Base-by-base conservation (phyloP, 2,329 filamentous ascomycete species). In the Monilinia vaccinii-corymbosi region DNA sequence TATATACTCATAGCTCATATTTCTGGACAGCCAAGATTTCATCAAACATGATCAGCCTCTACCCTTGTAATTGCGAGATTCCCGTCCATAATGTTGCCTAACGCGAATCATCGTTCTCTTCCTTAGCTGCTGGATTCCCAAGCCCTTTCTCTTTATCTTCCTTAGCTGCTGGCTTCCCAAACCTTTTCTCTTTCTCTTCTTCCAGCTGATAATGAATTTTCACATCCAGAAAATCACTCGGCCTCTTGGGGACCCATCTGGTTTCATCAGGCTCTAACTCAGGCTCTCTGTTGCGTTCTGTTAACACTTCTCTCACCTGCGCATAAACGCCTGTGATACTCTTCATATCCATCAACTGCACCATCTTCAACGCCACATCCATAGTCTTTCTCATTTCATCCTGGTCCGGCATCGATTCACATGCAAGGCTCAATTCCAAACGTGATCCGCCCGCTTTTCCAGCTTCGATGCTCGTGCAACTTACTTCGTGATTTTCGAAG, bases 371-470 rank as follows among this genome's bases (percentile, higher is more conserved):
- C 2, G 65, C 62, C 2, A 53, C 47, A 6, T 58, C 14, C n/a
- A 69, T 44, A 68, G 2, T 65, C 58, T n/a, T 63, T 32, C 40
- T 67, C 47, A 10, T 50, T 44, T 55, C 51, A 28, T 32, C 50
- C 21, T 4, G 49, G n/a, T 38, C 56, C 28, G 13, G 44, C 40
- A 49, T 62, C 31, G 31, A 21, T 31, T 25, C 46, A 62, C 14
- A 65, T 58, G 9, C 65, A 63, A 71, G 49, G 9, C 47, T 60
- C 18, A 73, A 56, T 59, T 72, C 71, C 28, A 61, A 57, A 18
- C 69, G 62, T 21, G 61, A 61, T 10, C 70, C 70, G n/a, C 66
- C 70, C 10, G 69, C 65, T 60, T 69, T 69, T 9, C 71, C 71
- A 21, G 60, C 66, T 44, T 73, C 66, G 58, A 71, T 64, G 31